Base-by-base conservation (phyloP, 2,329 filamentous ascomycete species). In the Epichloe uncinata region DNA sequence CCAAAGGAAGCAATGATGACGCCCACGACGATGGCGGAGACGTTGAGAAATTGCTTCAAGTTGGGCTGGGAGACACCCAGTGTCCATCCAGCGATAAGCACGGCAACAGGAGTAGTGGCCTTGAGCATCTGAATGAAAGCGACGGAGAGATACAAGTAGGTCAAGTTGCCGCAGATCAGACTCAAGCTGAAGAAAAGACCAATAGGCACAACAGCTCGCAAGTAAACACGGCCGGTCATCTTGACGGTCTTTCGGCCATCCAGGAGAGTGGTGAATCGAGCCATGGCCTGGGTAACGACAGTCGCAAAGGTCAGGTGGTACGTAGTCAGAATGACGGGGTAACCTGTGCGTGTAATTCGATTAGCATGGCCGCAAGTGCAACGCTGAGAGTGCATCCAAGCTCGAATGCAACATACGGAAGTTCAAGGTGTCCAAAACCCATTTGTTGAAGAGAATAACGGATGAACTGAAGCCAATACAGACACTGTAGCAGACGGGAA, bases 101-200 rank as follows among this genome's bases (percentile, higher is more conserved):
- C 90, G 48, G 89, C 90, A 52, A 97, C 90, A 15, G 93, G 93
- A 34, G 87, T 97, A 42, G 89, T 96, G 57, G 93, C 93, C 85
- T 97, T 97, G 68, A 97, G 82, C 91, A 97, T 97, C 76, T 97
- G 91, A 63, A 97, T 97, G 69, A 97, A 97, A 53, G 91, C 86
- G 52, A 97, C 91, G 58, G 85, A 93, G 54, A 97, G 80, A 70
- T 96, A 95, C 50, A 96, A 79, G 66, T 97, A 97, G 60, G 91
- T 89, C 70, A 95, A 71, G 73, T 97, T 97, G 64, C 90, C 89
- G 70, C 89, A 96, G 66, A 97, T 96, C 73, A 97, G 78, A 69
- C 85, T 93, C 74, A 96, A 74, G 66, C 86, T 93, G 81, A 96
- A 97, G 73, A 95, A 94, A 65, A 95, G 70, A 57, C 91, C 91